Evolutionary conservation across 148 eudicot genomes (phyloP).

Genomic region (Limonium bicolor): DNA sequence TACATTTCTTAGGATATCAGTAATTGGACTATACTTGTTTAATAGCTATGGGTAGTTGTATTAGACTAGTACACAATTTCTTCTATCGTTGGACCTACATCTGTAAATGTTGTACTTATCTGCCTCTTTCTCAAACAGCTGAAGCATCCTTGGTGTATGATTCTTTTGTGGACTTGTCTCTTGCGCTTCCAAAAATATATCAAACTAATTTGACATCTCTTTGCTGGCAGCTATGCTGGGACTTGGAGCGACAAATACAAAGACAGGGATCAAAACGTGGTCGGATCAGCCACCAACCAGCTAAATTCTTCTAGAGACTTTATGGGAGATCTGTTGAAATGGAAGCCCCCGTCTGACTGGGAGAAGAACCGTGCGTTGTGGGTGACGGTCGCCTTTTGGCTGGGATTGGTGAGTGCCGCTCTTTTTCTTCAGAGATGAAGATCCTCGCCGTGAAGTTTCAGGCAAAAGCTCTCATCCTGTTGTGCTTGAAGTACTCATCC

Average conservation of each 20-base stretch:
- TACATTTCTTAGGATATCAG: too few relatives aligned
- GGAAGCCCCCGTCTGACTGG: slow-evolving; percentile 62
- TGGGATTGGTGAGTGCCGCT: slow-evolving; percentile 68
- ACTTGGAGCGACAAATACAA: slow-evolving; percentile 87
- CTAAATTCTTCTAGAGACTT: slow-evolving; percentile 51
- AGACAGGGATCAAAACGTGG: slow-evolving; percentile 33
- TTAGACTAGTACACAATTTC: too few relatives aligned
- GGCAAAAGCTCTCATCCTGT: too few relatives aligned
- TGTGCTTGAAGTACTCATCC: too few relatives aligned
- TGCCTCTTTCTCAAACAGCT: too few relatives aligned
- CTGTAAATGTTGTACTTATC: too few relatives aligned
- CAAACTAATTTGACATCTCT: slow-evolving; percentile 6
- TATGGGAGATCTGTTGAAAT: slow-evolving; percentile 56
- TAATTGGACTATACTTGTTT: too few relatives aligned
- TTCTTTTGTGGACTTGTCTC: background rate
- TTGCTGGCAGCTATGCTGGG: slow-evolving; percentile 88
- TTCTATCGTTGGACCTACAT: too few relatives aligned
- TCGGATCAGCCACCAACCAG: slow-evolving; percentile 41
- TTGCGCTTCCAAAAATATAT: background rate
- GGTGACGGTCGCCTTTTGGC: slow-evolving; percentile 64
- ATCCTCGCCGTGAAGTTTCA: background rate
- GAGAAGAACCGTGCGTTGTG: slow-evolving; percentile 69
- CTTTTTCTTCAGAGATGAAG: slow-evolving; percentile 51
- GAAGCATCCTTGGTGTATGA: background rate
- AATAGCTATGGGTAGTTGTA: too few relatives aligned